Conservation (phyloP, 2,329 filamentous ascomycete species). For the Neofusicoccum kwambonambiense region DNA sequence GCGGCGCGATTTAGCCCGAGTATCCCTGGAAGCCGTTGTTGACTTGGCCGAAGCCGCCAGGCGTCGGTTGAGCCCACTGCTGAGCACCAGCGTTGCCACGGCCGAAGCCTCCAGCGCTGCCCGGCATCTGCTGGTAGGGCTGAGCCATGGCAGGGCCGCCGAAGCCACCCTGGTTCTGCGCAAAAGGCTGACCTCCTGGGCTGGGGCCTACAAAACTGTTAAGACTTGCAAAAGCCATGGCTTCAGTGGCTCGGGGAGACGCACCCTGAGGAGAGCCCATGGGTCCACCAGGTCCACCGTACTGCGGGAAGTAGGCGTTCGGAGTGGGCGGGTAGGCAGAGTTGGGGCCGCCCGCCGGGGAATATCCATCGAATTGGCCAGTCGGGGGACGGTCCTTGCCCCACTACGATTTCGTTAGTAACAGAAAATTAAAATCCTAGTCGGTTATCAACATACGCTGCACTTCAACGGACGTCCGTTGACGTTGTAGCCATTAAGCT, state of each 20-base stretch:
- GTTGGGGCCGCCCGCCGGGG: conserved; percentile 67
- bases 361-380: conserved; percentile 77
- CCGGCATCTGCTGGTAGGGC: conserved; percentile 50
- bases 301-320: conserved; percentile 87
- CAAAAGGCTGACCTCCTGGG: conserved; percentile 63
- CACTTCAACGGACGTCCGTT: conserved; percentile 97
- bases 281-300: conserved; percentile 67
- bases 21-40: conserved; percentile 61
- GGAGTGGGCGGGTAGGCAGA: conserved; percentile 76
- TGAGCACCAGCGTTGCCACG: conserved; percentile 59
- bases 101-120: conserved; percentile 79
- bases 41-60: conserved; percentile 45
- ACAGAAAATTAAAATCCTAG: conserved; percentile 22
- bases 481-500: conserved; percentile 96
- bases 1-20: conserved; percentile 48
- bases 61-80: conserved; percentile 53
- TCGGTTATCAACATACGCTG: conserved; percentile 70
- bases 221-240: conserved; percentile 27
- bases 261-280: conserved; percentile 60
- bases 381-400: conserved; percentile 96
- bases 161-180: conserved; percentile 56
- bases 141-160: conserved; percentile 59
- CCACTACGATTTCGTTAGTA: conserved; percentile 64
- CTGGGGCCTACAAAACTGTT: conserved; percentile 50
- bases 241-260: conserved; percentile 29